Conservation (phyloP, 192 early-diverging fungal species). For the Backusella psychrophila region DNA sequence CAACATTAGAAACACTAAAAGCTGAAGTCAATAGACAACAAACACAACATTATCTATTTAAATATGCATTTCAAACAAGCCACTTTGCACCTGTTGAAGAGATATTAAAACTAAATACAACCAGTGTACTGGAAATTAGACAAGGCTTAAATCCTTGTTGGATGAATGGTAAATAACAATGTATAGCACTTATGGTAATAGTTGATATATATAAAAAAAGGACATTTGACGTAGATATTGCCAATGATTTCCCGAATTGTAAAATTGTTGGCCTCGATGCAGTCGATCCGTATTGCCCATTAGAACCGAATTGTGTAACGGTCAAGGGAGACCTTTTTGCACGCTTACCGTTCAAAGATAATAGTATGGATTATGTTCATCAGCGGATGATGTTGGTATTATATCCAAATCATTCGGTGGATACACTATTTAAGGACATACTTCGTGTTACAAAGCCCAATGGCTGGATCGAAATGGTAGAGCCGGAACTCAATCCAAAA, state of each 20-base stretch:
- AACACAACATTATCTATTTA: conserved; percentile 24
- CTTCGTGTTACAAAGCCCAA: conserved; percentile 10
- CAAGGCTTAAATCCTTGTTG: conserved; percentile 15
- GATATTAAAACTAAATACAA: neutral
- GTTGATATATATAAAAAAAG: neutral
- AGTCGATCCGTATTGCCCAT: neutral
- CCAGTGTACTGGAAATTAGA: conserved; percentile 17
- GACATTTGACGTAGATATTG: conserved; percentile 14
- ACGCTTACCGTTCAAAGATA: neutral
- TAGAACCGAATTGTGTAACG: neutral
- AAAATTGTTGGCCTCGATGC: conserved; percentile 14
- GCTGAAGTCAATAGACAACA: conserved; percentile 10
- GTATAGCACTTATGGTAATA: neutral
- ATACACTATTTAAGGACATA: neutral
- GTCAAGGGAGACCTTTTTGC: neutral
- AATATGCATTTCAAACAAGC: conserved; percentile 22
- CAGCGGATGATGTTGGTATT: conserved; percentile 15
- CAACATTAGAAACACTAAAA: neutral
- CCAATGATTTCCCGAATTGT: conserved; percentile 18
- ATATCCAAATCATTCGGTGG: neutral
- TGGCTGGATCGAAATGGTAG: conserved; percentile 20
- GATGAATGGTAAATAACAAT: conserved; percentile 17
- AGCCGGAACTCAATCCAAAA: conserved; percentile 13
- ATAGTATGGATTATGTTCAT: conserved; percentile 18
- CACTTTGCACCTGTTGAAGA: conserved; percentile 20